Evolutionary conservation across 2,329 filamentous ascomycete genomes (phyloP).

Genomic region (Microsporum audouinii): DNA sequence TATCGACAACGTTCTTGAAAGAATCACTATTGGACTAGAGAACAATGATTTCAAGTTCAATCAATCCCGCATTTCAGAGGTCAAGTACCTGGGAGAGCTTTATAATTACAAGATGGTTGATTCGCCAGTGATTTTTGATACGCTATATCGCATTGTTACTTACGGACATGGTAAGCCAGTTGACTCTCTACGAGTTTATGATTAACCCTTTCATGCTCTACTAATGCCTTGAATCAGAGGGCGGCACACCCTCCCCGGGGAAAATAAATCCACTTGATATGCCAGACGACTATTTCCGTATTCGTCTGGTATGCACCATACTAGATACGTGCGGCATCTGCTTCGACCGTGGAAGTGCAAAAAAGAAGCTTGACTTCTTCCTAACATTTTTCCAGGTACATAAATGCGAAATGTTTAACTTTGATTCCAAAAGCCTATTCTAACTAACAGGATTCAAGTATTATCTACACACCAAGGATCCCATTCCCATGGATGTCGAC

Average conservation of each 20-base stretch:
- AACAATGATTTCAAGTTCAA: slow-evolving; percentile 97
- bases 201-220: background rate
- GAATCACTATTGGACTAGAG: slow-evolving; percentile 76
- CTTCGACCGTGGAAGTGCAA: slow-evolving; percentile 83
- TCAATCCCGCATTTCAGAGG: slow-evolving; percentile 84
- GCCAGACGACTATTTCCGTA: slow-evolving; percentile 91
- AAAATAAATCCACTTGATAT: slow-evolving; percentile 67
- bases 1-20: slow-evolving; percentile 83
- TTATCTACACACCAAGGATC: slow-evolving; percentile 82
- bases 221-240: slow-evolving; percentile 33
- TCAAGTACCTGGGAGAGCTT: slow-evolving; percentile 90
- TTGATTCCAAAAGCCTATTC: slow-evolving; percentile 3
- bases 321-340: slow-evolving; percentile 94
- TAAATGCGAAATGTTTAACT: background rate
- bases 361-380: slow-evolving; percentile 97
- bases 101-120: slow-evolving; percentile 98
- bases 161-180: slow-evolving; percentile 60
- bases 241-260: slow-evolving; percentile 70
- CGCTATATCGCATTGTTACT: slow-evolving; percentile 84
- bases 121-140: slow-evolving; percentile 88
- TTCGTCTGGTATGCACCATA: slow-evolving; percentile 76
- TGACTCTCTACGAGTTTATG: background rate
- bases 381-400: slow-evolving; percentile 78
- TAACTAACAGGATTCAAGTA: slow-evolving; percentile 45
- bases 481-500: slow-evolving; percentile 90